These are phyloP conservation scores for Dactylella cylindrospora DNA, from an alignment of 2,329 filamentous ascomycete genomes.

Conservation along the genomic window DNA sequence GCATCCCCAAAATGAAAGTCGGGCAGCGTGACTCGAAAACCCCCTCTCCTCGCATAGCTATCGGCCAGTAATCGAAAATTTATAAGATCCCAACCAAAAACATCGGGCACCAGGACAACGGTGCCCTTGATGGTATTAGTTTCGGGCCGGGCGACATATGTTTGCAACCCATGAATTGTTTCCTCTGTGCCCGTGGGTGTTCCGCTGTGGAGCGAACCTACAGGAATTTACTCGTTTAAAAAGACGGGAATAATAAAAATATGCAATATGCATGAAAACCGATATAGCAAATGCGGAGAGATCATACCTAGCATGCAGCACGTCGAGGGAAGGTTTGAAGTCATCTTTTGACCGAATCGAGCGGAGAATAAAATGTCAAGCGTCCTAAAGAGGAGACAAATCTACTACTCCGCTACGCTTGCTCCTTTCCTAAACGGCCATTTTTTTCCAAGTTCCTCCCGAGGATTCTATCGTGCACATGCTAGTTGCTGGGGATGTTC, in stretches of 20 bases:
- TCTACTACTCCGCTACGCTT: too few species aligned
- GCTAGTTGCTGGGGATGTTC: too few species aligned
- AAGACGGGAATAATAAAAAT: background rate
- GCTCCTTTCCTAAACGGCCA: too few species aligned
- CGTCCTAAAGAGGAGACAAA: too few species aligned
- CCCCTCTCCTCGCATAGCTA: conserved; percentile 58
- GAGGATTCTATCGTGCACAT: too few species aligned
- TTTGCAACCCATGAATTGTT: conserved; percentile 57
- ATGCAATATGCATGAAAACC: background rate
- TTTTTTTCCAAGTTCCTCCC: too few species aligned
- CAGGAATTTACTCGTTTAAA: background rate
- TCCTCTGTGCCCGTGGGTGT: conserved; percentile 55
- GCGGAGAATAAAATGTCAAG: too few species aligned
- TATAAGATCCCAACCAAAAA: conserved; percentile 60
- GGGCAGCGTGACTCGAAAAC: conserved; percentile 59
- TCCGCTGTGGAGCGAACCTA: conserved; percentile 55
- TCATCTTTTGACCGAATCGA: too few species aligned
- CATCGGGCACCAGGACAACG: conserved; percentile 60
- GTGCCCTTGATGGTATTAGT: conserved; percentile 54
- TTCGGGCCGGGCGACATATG: conserved; percentile 56
- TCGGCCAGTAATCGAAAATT: conserved; percentile 61
- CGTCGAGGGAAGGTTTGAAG: conserved; percentile 20
- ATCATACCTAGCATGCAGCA: conserved; percentile 35
- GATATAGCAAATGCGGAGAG: background rate
- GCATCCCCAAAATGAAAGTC: conserved; percentile 60